Evolutionary conservation across 192 early-diverging fungal genomes (phyloP).

Genomic region (Neocallimastix lanati): DNA sequence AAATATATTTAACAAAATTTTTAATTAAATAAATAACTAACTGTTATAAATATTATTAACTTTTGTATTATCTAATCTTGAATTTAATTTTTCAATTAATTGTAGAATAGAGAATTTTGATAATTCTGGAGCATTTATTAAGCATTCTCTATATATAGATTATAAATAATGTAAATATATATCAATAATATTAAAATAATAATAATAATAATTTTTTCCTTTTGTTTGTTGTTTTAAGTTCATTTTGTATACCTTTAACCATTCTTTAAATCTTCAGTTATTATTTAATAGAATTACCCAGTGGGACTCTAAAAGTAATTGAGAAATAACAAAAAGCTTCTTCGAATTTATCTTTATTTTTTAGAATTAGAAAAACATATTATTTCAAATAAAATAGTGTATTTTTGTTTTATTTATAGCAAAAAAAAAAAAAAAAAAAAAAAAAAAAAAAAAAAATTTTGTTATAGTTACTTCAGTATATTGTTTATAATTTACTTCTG

Average conservation of each 20-base stretch:
- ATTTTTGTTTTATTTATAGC: no score
- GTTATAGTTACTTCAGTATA: constrained; percentile 51
- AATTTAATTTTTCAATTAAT: constrained; percentile 77
- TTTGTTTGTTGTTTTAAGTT: no score
- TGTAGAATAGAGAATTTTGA: constrained; percentile 65
- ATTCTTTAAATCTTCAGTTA: constrained; percentile 73
- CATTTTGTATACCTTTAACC: constrained; percentile 47
- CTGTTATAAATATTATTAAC: no score
- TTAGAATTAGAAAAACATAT: no score
- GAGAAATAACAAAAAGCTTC: constrained; percentile 98
- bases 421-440: no score
- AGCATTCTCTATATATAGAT: constrained; percentile 34
- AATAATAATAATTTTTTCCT: no score
- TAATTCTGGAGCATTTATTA: constrained; percentile 61
- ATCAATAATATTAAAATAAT: no score
- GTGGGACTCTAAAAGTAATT: constrained; percentile 91
- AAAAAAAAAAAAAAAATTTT: no score
- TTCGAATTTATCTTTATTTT: constrained; percentile 61
- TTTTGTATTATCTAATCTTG: constrained; percentile 72
- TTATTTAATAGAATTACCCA: constrained; percentile 86
- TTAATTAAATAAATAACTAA: no score
- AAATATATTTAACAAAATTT: no score
- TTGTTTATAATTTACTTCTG: constrained; percentile 55
- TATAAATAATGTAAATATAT: no score
- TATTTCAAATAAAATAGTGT: no score